Conservation (phyloP, 768 basidiomycete species). For the Tricholoma terreum region DNA sequence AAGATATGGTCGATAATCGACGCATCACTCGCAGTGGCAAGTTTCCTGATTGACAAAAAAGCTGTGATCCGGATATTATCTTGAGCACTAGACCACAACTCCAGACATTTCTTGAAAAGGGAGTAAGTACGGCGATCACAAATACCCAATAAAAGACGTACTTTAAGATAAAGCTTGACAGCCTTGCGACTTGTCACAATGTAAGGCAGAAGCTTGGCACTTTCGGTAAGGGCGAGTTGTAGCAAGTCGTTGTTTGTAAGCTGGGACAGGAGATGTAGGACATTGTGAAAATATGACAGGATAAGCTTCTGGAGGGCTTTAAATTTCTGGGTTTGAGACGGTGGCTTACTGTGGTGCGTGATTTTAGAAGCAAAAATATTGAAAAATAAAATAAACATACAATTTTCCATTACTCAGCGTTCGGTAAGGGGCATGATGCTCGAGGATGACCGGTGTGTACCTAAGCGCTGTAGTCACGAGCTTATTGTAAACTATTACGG, state of each 20-base stretch:
- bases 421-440: slow-evolving; percentile 88
- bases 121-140: neutral
- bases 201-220: slow-evolving; percentile 87
- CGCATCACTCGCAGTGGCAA: slow-evolving; percentile 76
- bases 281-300: slow-evolving; percentile 85
- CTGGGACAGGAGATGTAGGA: slow-evolving; percentile 75
- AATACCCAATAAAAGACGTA: slow-evolving; percentile 20
- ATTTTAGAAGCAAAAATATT: slow-evolving; percentile 1
- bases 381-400: slow-evolving; percentile 43
- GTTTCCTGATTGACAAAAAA: slow-evolving; percentile 78
- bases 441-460: slow-evolving; percentile 87
- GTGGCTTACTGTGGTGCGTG: slow-evolving; percentile 65
- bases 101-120: slow-evolving; percentile 66
- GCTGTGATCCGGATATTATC: slow-evolving; percentile 83
- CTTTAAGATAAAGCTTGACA: slow-evolving; percentile 86
- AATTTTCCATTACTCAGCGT: slow-evolving; percentile 78
- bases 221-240: slow-evolving; percentile 76
- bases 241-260: slow-evolving; percentile 64
- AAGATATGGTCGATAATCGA: slow-evolving; percentile 81
- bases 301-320: slow-evolving; percentile 84
- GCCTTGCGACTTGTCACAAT: slow-evolving; percentile 80
- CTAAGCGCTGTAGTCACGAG: slow-evolving; percentile 80
- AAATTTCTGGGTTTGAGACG: slow-evolving; percentile 76
- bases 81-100: slow-evolving; percentile 77
- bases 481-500: slow-evolving; percentile 82